These are phyloP conservation scores for Solanum chiquidenum DNA, from an alignment of 257 asterid species.

Conservation along the genomic window DNA sequence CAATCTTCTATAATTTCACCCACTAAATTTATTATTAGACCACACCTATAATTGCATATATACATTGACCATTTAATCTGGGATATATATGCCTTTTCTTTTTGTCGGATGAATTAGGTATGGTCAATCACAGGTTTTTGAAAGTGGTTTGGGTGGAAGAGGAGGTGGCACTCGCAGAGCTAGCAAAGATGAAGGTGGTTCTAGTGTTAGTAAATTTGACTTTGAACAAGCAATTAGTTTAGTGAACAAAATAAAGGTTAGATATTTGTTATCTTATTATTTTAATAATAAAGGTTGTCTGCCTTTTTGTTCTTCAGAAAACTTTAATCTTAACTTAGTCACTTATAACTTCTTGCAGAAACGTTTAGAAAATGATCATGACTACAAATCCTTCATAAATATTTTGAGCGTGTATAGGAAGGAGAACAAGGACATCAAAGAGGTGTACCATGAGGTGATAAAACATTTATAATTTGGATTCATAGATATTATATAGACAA, in stretches of 20 bases:
- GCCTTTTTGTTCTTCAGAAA: background rate
- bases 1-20: background rate
- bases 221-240: conserved; percentile 85
- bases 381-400: conserved; percentile 84
- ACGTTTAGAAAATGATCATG: conserved; percentile 70
- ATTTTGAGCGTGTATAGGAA: conserved; percentile 81
- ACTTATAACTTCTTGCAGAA: conserved; percentile 39
- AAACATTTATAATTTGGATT: background rate
- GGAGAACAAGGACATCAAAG: conserved; percentile 75
- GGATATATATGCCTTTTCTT: background rate
- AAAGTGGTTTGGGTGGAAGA: background rate
- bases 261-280: background rate
- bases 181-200: background rate
- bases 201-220: conserved; percentile 16
- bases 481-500: background rate
- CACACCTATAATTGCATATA: no score
- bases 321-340: background rate
- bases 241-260: conserved; percentile 87
- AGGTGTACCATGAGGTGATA: conserved; percentile 80
- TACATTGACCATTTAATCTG: background rate
- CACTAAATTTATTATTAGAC: background rate
- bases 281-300: background rate
- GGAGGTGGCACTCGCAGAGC: background rate
- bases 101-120: background rate
- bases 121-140: background rate